phyloP scores from a whole-genome alignment of 305 asterid species.

The Rubia tinctorum region DNA sequence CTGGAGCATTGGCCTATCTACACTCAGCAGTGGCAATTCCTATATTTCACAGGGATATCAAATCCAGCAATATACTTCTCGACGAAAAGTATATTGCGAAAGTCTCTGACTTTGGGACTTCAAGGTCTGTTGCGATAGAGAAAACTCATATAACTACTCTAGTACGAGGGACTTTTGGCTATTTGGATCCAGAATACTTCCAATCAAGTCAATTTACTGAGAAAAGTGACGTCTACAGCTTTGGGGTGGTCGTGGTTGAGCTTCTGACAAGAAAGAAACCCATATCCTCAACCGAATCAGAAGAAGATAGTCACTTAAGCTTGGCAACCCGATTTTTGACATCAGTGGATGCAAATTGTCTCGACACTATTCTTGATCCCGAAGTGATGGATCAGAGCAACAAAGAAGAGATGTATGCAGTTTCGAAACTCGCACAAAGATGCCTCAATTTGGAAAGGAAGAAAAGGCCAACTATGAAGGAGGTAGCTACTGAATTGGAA shows the following conservation, averaged over 20 bases:
- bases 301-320: conserved; percentile 10
- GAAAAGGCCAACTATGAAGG: conserved; percentile 23
- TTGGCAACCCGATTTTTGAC: conserved; percentile 6
- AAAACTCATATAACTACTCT: conserved; percentile 9
- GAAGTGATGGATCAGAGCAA: conserved; percentile 7
- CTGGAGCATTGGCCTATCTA: conserved; percentile 13
- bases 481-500: conserved; percentile 15
- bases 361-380: conserved; percentile 12
- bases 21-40: conserved; percentile 15
- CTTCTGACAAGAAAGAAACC: conserved; percentile 13
- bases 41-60: conserved; percentile 14
- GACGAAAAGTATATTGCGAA: conserved; percentile 11
- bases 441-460: conserved; percentile 17
- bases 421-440: conserved; percentile 10
- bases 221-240: conserved; percentile 18
- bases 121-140: conserved; percentile 2
- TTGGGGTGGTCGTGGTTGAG: conserved; percentile 18
- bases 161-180: conserved; percentile 11
- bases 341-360: background rate
- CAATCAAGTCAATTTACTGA: conserved; percentile 11
- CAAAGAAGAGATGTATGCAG: conserved; percentile 11
- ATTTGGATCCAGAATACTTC: conserved; percentile 14
- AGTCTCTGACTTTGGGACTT: conserved; percentile 17
- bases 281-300: background rate
- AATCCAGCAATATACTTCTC: conserved; percentile 16